Evolutionary conservation across 768 basidiomycete species (phyloP), one percentile per base, ranked within the genome.

Genomic region (Suillus alpinus): DNA sequence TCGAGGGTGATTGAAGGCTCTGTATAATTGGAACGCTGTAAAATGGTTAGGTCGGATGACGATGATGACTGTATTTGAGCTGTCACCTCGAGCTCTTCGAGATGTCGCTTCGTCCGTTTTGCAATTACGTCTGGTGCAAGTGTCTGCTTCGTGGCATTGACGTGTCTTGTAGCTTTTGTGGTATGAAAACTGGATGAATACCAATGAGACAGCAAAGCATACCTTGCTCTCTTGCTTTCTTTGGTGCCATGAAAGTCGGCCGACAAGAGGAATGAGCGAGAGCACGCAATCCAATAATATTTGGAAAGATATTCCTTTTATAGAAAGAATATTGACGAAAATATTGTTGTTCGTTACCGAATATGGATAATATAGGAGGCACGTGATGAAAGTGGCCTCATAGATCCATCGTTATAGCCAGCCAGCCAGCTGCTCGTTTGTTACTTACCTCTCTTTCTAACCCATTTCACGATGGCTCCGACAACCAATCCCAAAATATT

Each of bases 71-170:
- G 1, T 23, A 10, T 18, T 18, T 39, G 13, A 57, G 37, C 13
- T 26, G 72, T 12, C 66, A 88, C 92, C 82, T 95, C 92, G 53
- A 95, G 86, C 71, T 95, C 92, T 63, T 91, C 91, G 8, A 95
- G 82, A 72, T 89, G 92, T 44, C 86, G 78, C 72, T 83, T 87
- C 9, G 85, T 89, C 60, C 92, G 85, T 71, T 89, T 91, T 10
- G 87, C 84, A 59, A 94, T 80, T 50, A 89, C 74, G 58, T 92
- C 89, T 0, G 85, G 78, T 12, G 86, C 78, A 20, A 90, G 73
- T 23, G 72, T 71, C 55, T 78, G 76, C 41, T 76, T 69, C 6
- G 75, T 65, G 13, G 72, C 69, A 63, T 80, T 80, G 32, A 82
- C 76, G 55, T 76, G 80, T 65, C 85, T 80, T n/a, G 82, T 79